These are phyloP conservation scores for Coemansia sp. DNA, from an alignment of 192 early-diverging fungal species.

Conservation along the genomic window DNA sequence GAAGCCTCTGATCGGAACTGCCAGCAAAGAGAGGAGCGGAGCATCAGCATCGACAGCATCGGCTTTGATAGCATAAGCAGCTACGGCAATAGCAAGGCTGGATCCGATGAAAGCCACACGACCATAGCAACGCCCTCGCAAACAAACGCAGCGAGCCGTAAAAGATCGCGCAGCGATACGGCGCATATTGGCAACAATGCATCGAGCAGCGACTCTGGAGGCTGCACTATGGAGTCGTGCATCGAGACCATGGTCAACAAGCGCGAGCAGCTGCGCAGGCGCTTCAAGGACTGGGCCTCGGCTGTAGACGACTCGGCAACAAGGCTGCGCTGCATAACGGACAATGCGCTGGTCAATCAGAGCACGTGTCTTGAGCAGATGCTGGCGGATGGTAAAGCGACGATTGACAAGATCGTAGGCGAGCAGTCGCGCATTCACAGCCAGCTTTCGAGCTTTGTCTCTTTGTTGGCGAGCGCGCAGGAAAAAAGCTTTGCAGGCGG, in stretches of 20 bases:
- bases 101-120: not conserved
- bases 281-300: slow-evolving; percentile 46
- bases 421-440: slow-evolving; percentile 34
- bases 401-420: slow-evolving; percentile 24
- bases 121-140: not conserved
- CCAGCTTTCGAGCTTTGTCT: slow-evolving; percentile 39
- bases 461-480: slow-evolving; percentile 43
- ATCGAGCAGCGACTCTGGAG: not conserved
- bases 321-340: slow-evolving; percentile 26
- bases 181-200: not conserved
- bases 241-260: slow-evolving; percentile 27
- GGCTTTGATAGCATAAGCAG: slow-evolving; percentile 11
- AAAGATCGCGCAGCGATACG: not conserved
- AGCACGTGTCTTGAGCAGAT: slow-evolving; percentile 38
- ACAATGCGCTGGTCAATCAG: slow-evolving; percentile 50
- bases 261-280: slow-evolving; percentile 40
- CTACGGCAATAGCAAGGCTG: not conserved
- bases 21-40: not conserved
- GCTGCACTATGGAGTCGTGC: slow-evolving; percentile 17
- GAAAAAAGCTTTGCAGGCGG: slow-evolving; percentile 26
- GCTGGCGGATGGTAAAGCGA: slow-evolving; percentile 25
- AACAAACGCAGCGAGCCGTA: not conserved
- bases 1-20: no score
- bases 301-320: slow-evolving; percentile 20
- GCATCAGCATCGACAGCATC: slow-evolving; percentile 3